Percentiles rank a stretch among this genome's conserved stretches.
These are phyloP conservation scores for Coniochaeta sp. DNA, from an alignment of 2,329 filamentous ascomycete species.

Conservation along the genomic window DNA sequence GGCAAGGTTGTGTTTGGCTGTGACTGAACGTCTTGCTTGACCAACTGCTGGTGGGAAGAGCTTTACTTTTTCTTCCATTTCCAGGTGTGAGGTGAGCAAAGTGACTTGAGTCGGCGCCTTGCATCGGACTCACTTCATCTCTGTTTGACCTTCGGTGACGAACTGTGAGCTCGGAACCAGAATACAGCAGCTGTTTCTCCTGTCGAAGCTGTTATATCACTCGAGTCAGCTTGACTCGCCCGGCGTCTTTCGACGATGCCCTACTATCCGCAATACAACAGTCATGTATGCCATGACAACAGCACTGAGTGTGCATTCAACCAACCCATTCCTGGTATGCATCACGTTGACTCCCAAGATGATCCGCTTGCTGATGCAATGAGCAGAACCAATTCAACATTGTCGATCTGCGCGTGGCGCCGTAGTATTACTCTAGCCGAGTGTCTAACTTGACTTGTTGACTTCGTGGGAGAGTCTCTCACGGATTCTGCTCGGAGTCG, in stretches of 20 bases:
- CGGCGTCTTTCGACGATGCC: background rate
- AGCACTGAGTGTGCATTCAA: background rate
- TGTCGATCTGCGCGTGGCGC: background rate
- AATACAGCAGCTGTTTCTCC: background rate
- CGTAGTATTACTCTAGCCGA: background rate
- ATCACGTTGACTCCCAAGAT: background rate
- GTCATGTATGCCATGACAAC: background rate
- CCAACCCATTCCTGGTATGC: background rate
- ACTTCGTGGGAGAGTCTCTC: background rate
- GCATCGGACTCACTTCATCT: background rate
- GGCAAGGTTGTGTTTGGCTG: constrained; percentile 12
- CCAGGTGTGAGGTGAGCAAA: background rate
- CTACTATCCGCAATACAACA: background rate
- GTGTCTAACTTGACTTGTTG: background rate
- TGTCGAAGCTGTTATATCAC: background rate
- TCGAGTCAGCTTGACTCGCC: background rate
- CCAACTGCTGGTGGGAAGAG: background rate
- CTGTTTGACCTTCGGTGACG: background rate
- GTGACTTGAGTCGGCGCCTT: background rate
- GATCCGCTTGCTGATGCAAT: background rate
- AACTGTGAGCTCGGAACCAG: background rate
- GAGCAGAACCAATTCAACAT: background rate
- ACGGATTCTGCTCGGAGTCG: background rate
- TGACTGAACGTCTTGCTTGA: background rate
- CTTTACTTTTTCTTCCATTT: constrained; percentile 2